Conservation (phyloP, 352 stramenopile genomes). For the Phytophthora fragariaefolia region DNA sequence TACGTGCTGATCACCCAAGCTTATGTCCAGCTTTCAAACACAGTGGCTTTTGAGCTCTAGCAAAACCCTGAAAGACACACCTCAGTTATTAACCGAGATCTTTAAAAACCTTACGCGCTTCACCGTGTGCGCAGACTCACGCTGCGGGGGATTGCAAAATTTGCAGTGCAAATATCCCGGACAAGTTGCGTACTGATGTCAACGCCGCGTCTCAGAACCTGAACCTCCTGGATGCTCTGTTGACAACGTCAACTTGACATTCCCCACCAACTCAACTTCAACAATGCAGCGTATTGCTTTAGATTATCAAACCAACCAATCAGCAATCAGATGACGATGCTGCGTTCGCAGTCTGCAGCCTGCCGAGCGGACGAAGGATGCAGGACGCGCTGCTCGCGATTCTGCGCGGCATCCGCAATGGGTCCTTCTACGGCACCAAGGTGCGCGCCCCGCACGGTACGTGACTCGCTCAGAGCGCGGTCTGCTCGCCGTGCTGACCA, state of each 20-base stretch:
- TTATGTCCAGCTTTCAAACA: conserved; percentile 61
- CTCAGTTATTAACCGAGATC: too few species aligned
- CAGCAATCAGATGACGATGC: conserved; percentile 2
- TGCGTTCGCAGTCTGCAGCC: neutral
- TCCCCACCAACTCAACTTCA: too few species aligned
- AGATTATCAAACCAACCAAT: conserved; percentile 22
- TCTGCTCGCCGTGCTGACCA: conserved; percentile 5
- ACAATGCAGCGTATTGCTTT: conserved; percentile 26
- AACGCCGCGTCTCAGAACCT: too few species aligned
- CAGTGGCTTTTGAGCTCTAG: too few species aligned
- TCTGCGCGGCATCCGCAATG: conserved; percentile 86
- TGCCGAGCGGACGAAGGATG: conserved; percentile 26
- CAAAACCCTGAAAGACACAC: too few species aligned
- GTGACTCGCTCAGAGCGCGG: neutral
- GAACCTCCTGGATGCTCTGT: too few species aligned
- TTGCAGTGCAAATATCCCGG: too few species aligned
- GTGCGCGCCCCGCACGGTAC: conserved; percentile 87
- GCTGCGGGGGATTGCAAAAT: too few species aligned
- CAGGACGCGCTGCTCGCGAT: conserved; percentile 75
- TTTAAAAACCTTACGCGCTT: too few species aligned
- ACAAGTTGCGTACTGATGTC: too few species aligned
- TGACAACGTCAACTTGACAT: too few species aligned
- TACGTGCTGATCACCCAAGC: conserved; percentile 57
- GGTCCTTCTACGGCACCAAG: conserved; percentile 90
- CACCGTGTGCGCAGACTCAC: too few species aligned